Percentiles rank a stretch among this genome's conserved stretches.
These are phyloP conservation scores for Zea luxurians DNA, from an alignment of 176 grass and related monocot species.

Conservation along the genomic window DNA sequence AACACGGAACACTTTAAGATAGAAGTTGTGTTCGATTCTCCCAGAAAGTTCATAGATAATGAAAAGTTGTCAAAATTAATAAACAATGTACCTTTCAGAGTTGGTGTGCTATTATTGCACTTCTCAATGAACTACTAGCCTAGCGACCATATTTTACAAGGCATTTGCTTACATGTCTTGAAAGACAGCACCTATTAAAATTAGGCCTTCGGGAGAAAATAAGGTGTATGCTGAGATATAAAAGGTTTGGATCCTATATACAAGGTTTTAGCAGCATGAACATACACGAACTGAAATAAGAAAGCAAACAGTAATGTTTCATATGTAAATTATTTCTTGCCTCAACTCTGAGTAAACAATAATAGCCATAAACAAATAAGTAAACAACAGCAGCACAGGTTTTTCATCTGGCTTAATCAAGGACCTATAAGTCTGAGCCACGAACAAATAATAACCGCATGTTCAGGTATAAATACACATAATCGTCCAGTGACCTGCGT, in stretches of 20 bases:
- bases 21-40: conserved; percentile 13
- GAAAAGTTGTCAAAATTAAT: conserved; percentile 21
- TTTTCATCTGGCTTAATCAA: conserved; percentile 16
- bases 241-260: neutral
- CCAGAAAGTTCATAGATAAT: conserved; percentile 24
- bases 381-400: neutral
- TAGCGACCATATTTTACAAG: neutral
- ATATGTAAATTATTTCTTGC: neutral
- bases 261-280: neutral
- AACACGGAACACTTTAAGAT: conserved; percentile 25
- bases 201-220: conserved; percentile 13
- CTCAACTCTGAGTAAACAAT: neutral
- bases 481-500: neutral
- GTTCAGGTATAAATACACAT: conserved; percentile 10
- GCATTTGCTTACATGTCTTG: conserved; percentile 26
- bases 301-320: neutral
- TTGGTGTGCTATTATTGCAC: conserved; percentile 6
- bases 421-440: neutral
- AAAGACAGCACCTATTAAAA: neutral
- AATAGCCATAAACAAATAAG: neutral
- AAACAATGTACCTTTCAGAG: conserved; percentile 22
- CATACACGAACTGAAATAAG: conserved; percentile 16
- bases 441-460: conserved; percentile 3
- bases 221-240: conserved; percentile 1
- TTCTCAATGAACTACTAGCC: conserved; percentile 35